Evolutionary conservation across 257 asterid species (phyloP), one percentile per base, ranked within the genome.

Genomic region (Paraleonurus japonicus): DNA sequence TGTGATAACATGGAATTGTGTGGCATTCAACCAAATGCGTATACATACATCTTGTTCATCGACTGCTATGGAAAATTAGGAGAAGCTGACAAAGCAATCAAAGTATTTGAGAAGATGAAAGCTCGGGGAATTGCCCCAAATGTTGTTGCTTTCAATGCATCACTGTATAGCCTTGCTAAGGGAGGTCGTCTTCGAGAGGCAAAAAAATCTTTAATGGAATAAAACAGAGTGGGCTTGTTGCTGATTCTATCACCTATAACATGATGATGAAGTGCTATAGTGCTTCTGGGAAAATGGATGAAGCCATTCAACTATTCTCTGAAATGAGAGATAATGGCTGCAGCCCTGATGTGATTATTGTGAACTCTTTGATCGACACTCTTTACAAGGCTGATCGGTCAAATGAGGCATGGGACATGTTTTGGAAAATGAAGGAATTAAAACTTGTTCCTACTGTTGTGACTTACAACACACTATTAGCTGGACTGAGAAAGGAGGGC

Each of bases 211-310:
- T 90, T 67, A 78, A 89, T 65, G 97, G 88, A 61, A 82, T 94
- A 74, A 86, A 76, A 76, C 82, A 75, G 76, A 85, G 88, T 55
- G 98, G 96, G 65, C 90, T 87, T 62, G 78, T 81, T 24, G 95
- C 98, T n/a, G 95, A 94, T 88, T 90, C 96, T 17, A 86, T 90
- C 32, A 76, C 97, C 62, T 94, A 90, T 80, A 90, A 89, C 83
- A 86, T 94, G 96, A 90, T 93, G 96, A 89, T 93, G 87, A 94
- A 86, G 86, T 94, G 97, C 78, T 89, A 90, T 57, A 86, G 88
- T 48, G 80, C 62, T 60, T 83, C 92, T 3, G 96, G 89, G 65
- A 87, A 90, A 86, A 78, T 88, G 54, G 97, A 94, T 62, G 88
- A 87, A 76, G 97, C 97, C 78, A 57, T 89, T 81, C 79, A 81